Base-by-base conservation (phyloP, 1,284 basidiomycete species). In the Anthracocystis setariae region DNA sequence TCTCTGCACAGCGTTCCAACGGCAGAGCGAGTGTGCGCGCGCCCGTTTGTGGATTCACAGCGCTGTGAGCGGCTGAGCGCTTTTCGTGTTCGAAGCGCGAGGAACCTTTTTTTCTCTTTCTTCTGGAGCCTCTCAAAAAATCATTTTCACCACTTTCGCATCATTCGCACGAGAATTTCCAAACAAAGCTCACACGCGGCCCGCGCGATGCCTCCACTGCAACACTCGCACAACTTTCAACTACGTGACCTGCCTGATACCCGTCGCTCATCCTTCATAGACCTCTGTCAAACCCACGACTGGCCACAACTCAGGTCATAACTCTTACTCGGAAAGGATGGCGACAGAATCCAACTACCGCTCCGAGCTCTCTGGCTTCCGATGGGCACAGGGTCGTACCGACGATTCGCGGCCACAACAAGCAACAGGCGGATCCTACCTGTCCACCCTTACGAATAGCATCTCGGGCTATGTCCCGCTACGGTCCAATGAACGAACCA, bases 391-490 rank as follows among this genome's bases (percentile, higher is more conserved):
- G 53, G 75, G 75, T 17, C 57, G 63, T 25, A 77, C 73, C 8
- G 77, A 78, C 46, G 77, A 78, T 40, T 76, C 73, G 24, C 50
- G 62, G 24, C 63, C 59, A 21, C 63, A 63, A 18, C 46, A 44
- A 12, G 32, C 43, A 9, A 44, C 51, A 2, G 40, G 44, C 17
- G 64, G 65, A 18, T 40, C 69, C 64, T 74, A 68, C 25, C 62
- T 76, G 0, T 75, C 73, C n/a, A 79, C 76, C 47, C 78, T 72
- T 44, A 82, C 77, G 88, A 90, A 48, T 87, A 90, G 80, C 17
- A 79, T 88, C 20, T 86, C 85, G 9, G 86, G 85, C n/a, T 98
- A 97, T 79, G 90, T 98, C 44, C 95, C 96, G 0, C 85, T 98
- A 59, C 87, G 93, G 23, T 92, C 91, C 5, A 88, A 83, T 70